phyloP scores from a whole-genome alignment of 306 rosid genomes.

The Psophocarpus tetragonolobus region DNA sequence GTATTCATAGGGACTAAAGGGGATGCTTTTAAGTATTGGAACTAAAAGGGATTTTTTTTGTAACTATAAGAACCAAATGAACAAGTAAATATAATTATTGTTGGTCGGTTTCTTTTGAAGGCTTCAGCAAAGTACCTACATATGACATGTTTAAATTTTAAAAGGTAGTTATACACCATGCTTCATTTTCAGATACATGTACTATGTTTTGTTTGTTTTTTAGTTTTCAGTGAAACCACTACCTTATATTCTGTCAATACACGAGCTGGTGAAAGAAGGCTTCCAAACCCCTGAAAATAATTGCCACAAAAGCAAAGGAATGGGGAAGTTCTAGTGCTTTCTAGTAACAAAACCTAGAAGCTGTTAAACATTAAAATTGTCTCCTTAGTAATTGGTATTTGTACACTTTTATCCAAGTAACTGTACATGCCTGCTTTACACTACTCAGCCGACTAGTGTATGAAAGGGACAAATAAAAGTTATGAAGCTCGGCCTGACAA shows the following conservation, averaged over 20 bases:
- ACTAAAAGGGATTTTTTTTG: too few relatives aligned
- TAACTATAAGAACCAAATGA: too few relatives aligned
- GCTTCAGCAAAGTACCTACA: not conserved
- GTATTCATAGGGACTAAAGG: too few relatives aligned
- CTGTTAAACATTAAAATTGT: not conserved
- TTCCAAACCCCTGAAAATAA: not conserved
- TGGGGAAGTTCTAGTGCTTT: not conserved
- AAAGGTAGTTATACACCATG: not conserved
- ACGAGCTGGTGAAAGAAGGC: not conserved
- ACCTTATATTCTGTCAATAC: slow-evolving; percentile 15
- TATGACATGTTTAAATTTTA: not conserved
- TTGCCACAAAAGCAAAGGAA: not conserved
- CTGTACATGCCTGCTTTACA: not conserved
- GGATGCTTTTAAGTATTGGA: too few relatives aligned
- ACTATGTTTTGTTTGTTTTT: not conserved
- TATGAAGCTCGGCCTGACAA: not conserved
- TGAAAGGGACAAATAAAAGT: not conserved
- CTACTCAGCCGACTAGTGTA: not conserved
- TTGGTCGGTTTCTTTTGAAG: not conserved
- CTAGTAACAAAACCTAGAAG: not conserved
- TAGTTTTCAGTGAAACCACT: not conserved
- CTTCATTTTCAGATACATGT: not conserved
- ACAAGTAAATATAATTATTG: not conserved
- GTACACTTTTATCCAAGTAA: slow-evolving; percentile 2
- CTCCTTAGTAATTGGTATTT: slow-evolving; percentile 3